These are phyloP conservation scores for Wickerhamomyces queroliae DNA, from an alignment of 805 yeast species.

Conservation along the genomic window DNA sequence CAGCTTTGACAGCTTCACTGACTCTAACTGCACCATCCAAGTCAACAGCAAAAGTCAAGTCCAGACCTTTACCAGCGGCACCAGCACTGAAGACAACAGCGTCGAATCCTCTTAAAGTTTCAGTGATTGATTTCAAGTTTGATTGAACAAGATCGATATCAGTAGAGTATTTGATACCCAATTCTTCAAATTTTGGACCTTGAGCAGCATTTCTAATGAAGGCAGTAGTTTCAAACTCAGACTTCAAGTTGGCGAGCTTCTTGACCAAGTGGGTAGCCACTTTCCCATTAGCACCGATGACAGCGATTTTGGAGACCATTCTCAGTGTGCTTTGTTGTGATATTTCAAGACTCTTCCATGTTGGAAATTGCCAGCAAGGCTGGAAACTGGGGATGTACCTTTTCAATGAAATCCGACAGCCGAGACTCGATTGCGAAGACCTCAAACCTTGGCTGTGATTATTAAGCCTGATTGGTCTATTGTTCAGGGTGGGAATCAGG, in stretches of 20 bases:
- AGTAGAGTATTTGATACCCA: conserved; percentile 31
- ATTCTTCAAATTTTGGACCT: conserved; percentile 28
- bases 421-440: too few relatives aligned
- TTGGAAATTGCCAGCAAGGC: too few relatives aligned
- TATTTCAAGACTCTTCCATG: not conserved
- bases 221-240: conserved; percentile 34
- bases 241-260: conserved; percentile 23
- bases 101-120: conserved; percentile 39
- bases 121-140: conserved; percentile 27
- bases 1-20: conserved; percentile 45
- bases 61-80: conserved; percentile 49
- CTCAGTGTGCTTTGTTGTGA: not conserved
- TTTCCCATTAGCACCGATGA: conserved; percentile 60
- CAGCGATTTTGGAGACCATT: conserved; percentile 29
- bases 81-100: conserved; percentile 61
- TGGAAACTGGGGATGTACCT: too few relatives aligned
- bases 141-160: conserved; percentile 34
- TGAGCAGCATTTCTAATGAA: conserved; percentile 44
- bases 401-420: too few relatives aligned
- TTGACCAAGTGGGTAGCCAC: conserved; percentile 44
- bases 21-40: conserved; percentile 55
- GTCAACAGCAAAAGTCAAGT: conserved; percentile 44
- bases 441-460: too few relatives aligned
- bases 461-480: too few relatives aligned
- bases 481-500: too few relatives aligned